Evolutionary conservation across 2,329 filamentous ascomycete species (phyloP), one percentile per base, ranked within the genome.

Genomic region (Colletotrichum scovillei): DNA sequence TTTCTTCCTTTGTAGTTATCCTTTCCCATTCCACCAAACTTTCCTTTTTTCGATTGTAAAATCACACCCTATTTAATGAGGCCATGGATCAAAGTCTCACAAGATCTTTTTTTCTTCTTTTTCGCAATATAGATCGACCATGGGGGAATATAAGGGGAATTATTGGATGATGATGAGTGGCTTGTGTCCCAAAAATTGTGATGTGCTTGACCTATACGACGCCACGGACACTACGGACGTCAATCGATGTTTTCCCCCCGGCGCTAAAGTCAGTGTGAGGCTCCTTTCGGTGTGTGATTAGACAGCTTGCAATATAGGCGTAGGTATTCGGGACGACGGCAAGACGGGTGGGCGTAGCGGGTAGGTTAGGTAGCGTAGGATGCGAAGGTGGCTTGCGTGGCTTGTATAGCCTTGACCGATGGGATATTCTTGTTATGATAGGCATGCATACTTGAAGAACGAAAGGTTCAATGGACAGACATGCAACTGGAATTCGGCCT

Each of bases 151-250:
- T 32, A 35, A 35, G 30, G 28, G 14, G 19, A n/a, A 11, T n/a
- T 4, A 5, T 26, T 38, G 14, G 9, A 53, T n/a, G 12, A 53
- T n/a, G 12, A 35, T 5, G 6, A 26, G 14, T 16, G 32, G 62
- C 35, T n/a, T 64, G 22, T 28, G 7, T 49, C 9, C 14, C 3
- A 28, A 22, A 38, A 9, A 64, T 26, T 64, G 46, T 35, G 49
- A 55, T n/a, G 22, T 53, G 49, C 14, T 24, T 12, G 8, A 38
- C n/a, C 19, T 38, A 4, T 38, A 22, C 62, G 22, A n/a, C 46
- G 62, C 62, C 35, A 55, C 62, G 49, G 62, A 16, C 62, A 46
- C 62, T 55, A 55, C 62, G 62, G 62, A 64, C 62, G 46, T 32
- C 62, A 64, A 16, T 9, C n/a, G 22, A 26, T 12, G 53, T 55